A percentile compares a stretch with the other conserved stretches of the same genome.
These are phyloP conservation scores for Rhodotorula toruloides DNA, from an alignment of 768 basidiomycete genomes.

Conservation along the genomic window DNA sequence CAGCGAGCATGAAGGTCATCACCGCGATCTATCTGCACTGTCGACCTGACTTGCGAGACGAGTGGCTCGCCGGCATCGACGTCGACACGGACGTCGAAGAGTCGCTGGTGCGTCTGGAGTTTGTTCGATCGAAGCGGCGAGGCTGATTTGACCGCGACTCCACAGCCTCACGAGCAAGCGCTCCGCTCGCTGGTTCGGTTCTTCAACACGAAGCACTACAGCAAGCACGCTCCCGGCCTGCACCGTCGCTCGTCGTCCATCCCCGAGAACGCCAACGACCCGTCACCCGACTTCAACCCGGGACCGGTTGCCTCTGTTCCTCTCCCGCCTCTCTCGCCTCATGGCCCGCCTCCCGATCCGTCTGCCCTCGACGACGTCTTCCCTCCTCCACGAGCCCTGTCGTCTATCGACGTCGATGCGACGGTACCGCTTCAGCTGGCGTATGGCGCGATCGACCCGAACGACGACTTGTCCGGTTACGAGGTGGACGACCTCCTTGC, in stretches of 20 bases:
- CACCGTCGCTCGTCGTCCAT: constrained; percentile 74
- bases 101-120: constrained; percentile 58
- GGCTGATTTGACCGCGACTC: neutral
- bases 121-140: neutral
- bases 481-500: constrained; percentile 81
- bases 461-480: constrained; percentile 85
- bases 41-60: constrained; percentile 90
- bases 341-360: constrained; percentile 10
- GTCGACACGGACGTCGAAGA: constrained; percentile 84
- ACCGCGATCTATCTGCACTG: constrained; percentile 97
- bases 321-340: constrained; percentile 37
- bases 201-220: constrained; percentile 90
- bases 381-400: constrained; percentile 66
- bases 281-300: constrained; percentile 53
- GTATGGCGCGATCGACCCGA: constrained; percentile 78
- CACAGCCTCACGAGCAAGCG: constrained; percentile 87
- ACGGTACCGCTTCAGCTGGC: constrained; percentile 60
- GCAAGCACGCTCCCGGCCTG: constrained; percentile 52
- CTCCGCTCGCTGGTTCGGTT: constrained; percentile 89
- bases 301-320: constrained; percentile 45
- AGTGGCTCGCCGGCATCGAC: constrained; percentile 92
- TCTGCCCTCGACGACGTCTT: constrained; percentile 67
- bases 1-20: constrained; percentile 99
- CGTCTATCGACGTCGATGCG: constrained; percentile 29
- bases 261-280: constrained; percentile 59